A percentile compares a stretch with the other conserved stretches of the same genome.
phyloP scores from a whole-genome alignment of 2,329 filamentous ascomycete species.

The Claviceps humidiphila region DNA sequence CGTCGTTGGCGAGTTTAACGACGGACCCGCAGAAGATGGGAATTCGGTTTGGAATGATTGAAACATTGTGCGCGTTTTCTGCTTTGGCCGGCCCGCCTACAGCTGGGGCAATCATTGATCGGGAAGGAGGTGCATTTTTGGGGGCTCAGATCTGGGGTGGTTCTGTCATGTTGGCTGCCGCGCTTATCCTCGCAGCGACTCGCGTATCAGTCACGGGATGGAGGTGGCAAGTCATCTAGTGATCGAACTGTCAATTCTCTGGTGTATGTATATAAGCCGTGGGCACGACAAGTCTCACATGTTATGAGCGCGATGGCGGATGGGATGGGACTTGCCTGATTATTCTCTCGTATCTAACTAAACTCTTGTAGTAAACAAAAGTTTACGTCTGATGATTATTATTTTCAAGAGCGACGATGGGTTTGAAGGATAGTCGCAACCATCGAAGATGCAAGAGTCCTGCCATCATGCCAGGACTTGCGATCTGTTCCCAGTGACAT shows the following conservation, averaged over 20 bases:
- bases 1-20: constrained; percentile 16
- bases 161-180: constrained; percentile 22
- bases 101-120: constrained; percentile 31
- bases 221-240: constrained; percentile 14
- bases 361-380: no score
- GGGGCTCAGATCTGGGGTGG: constrained; percentile 36
- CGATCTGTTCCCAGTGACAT: no score
- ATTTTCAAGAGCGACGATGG: no score
- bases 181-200: constrained; percentile 18
- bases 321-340: no score
- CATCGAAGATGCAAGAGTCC: no score
- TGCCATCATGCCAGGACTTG: no score
- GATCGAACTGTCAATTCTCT: constrained; percentile 10
- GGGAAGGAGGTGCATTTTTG: constrained; percentile 23
- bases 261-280: no score
- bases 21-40: constrained; percentile 31
- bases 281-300: no score
- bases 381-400: no score
- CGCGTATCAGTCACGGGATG: constrained; percentile 23
- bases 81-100: constrained; percentile 31
- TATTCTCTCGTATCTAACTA: no score
- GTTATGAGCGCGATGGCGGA: no score
- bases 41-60: constrained; percentile 32
- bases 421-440: no score
- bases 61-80: constrained; percentile 27